phyloP scores from a whole-genome alignment of 2,329 filamentous ascomycete species.

The Pseudocercospora fuligena region DNA sequence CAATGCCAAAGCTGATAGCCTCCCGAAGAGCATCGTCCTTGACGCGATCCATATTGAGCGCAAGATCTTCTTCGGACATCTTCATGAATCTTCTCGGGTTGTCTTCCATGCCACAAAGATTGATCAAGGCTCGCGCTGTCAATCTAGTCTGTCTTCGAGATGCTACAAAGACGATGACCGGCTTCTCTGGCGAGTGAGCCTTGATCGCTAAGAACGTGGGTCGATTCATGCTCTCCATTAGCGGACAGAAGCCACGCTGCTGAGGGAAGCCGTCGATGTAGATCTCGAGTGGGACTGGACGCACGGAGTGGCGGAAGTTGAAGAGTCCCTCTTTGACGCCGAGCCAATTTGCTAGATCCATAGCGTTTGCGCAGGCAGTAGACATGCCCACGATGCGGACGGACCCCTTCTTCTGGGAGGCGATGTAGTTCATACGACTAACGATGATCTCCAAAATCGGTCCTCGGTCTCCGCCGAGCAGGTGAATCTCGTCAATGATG shows the following conservation, averaged over 20 bases:
- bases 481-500: slow-evolving; percentile 97
- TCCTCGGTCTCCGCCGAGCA: slow-evolving; percentile 93
- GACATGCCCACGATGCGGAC: slow-evolving; percentile 98
- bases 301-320: slow-evolving; percentile 96
- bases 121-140: slow-evolving; percentile 95
- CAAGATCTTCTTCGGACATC: slow-evolving; percentile 93
- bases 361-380: slow-evolving; percentile 94
- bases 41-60: slow-evolving; percentile 83
- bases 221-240: slow-evolving; percentile 99
- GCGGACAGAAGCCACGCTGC: slow-evolving; percentile 88
- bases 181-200: slow-evolving; percentile 92
- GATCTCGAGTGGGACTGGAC: slow-evolving; percentile 91
- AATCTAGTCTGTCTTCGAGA: slow-evolving; percentile 92
- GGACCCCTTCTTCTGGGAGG: slow-evolving; percentile 84
- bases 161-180: slow-evolving; percentile 97
- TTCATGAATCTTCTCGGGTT: slow-evolving; percentile 90
- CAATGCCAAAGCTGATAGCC: slow-evolving; percentile 96
- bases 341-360: slow-evolving; percentile 92
- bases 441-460: slow-evolving; percentile 98
- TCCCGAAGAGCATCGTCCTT: slow-evolving; percentile 93
- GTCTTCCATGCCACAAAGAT: slow-evolving; percentile 97
- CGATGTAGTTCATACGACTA: slow-evolving; percentile 95
- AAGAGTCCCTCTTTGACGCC: slow-evolving; percentile 94
- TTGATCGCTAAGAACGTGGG: slow-evolving; percentile 97
- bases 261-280: slow-evolving; percentile 98